These are phyloP conservation scores for Pseudopyricularia javanii DNA, from an alignment of 2,329 filamentous ascomycete genomes.

Conservation along the genomic window DNA sequence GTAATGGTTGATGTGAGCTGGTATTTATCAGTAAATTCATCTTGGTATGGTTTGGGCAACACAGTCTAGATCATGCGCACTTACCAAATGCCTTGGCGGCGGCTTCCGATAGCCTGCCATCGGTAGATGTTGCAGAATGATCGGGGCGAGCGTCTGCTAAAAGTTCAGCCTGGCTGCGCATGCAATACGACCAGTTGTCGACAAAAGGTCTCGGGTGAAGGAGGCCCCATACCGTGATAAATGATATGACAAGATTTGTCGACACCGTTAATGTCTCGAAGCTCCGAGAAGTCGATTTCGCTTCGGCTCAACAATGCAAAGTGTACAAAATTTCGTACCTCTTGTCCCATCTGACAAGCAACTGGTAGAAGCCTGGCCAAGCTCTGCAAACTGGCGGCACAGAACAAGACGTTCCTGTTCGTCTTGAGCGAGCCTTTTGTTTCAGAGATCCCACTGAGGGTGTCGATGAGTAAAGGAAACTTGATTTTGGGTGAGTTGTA, in stretches of 20 bases:
- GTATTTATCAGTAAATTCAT: constrained; percentile 46
- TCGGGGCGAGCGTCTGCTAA: constrained; percentile 63
- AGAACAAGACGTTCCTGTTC: constrained; percentile 69
- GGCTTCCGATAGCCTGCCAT: constrained; percentile 54
- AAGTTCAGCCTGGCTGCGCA: constrained; percentile 7
- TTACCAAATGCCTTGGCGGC: constrained; percentile 52
- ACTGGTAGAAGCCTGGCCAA: constrained; percentile 63
- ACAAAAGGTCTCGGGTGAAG: background rate
- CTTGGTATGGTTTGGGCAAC: constrained; percentile 5
- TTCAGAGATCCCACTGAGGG: constrained; percentile 46
- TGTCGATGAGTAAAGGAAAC: constrained; percentile 51
- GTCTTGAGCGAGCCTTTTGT: constrained; percentile 35
- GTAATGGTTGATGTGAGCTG: constrained; percentile 56
- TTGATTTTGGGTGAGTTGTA: constrained; percentile 56
- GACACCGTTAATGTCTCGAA: constrained; percentile 72
- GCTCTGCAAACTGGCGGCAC: constrained; percentile 62
- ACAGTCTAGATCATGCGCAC: constrained; percentile 11
- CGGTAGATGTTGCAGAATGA: constrained; percentile 54
- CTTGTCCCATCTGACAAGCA: constrained; percentile 72
- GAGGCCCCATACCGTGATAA: constrained; percentile 34
- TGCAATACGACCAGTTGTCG: background rate
- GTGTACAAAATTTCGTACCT: constrained; percentile 64
- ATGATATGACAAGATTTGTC: constrained; percentile 54
- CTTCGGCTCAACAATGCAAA: constrained; percentile 67
- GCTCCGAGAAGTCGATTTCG: constrained; percentile 53